Evolutionary conservation across 768 basidiomycete species (phyloP), one percentile per base, ranked within the genome.

Genomic region (Pholiota conissans): DNA sequence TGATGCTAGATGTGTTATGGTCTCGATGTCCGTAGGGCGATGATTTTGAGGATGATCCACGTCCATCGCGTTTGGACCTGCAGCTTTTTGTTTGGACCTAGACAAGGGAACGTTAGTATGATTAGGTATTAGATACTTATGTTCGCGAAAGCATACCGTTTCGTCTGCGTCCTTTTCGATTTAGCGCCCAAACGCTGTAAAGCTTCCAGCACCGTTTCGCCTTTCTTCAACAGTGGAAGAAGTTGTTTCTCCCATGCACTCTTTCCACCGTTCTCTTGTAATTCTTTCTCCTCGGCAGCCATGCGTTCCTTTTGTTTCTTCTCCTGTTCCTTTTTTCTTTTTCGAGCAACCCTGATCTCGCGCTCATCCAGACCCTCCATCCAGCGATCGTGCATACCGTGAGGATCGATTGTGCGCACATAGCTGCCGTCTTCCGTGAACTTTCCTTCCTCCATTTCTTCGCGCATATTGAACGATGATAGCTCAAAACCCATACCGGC

Each of bases 381-480:
- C 97, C 97, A 99, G 30, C 84, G 83, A 73, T 99, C 97, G 70
- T 99, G 95, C 35, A 89, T 83, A 24, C 88, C 93, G 68, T 95
- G 90, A 1, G 91, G 91, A 71, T 99, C 97, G 69, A 89, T 87
- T 10, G 88, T 82, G 62, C 90, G 87, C 49, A 91, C 85, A 68
- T 94, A 93, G 65, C 73, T 90, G 47, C 97, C 97, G 68, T 98
- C 96, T 58, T 90, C 91, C 4, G 92, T 88, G 76, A 99, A 98
- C 69, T 94, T 93, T 35, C 97, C 97, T 74, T 98, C 96, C 67
- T 93, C 89, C 90, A 98, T 95, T 80, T 99, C 97, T 65, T 93
- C 90, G 61, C 95, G 89, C 96, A 99, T 98, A 72, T 99, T 96
- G 85, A 99, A 99, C 26, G 93, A 91, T 3, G 91, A 95, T 9